Evolutionary conservation across 306 rosid species (phyloP).

Genomic region (Oemleria cerasiformis): DNA sequence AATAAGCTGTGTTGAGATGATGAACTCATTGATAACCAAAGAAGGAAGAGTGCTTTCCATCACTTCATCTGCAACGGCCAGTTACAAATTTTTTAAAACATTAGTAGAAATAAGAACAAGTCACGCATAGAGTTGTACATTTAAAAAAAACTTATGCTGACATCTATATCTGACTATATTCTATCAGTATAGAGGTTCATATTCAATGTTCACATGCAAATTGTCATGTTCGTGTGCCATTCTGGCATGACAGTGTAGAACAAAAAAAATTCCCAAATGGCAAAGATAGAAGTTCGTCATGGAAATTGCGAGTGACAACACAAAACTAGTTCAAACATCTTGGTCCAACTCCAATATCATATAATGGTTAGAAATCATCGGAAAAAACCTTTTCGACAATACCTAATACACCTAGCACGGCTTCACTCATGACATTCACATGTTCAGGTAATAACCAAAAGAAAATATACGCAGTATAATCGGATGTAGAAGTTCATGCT

Average conservation of each 20-base stretch:
- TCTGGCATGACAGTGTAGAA: background rate
- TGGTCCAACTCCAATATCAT: background rate
- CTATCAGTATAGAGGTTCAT: background rate
- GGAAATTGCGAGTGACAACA: background rate
- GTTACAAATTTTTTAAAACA: conserved; percentile 21
- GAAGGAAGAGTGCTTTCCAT: conserved; percentile 20
- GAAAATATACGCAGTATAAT: background rate
- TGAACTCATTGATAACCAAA: background rate
- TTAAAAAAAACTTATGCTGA: background rate
- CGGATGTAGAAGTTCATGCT: background rate
- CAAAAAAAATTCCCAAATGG: background rate
- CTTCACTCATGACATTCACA: conserved; percentile 1
- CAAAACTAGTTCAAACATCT: background rate
- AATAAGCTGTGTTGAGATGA: too few relatives aligned
- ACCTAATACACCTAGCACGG: background rate
- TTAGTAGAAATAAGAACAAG: background rate
- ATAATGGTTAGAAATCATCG: background rate
- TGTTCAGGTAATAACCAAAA: background rate
- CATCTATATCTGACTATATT: background rate
- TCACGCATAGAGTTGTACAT: too few relatives aligned
- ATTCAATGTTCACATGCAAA: background rate
- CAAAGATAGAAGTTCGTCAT: background rate
- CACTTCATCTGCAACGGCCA: conserved; percentile 30
- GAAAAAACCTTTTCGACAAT: background rate
- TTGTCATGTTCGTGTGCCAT: background rate